These are phyloP conservation scores for Collybia mongolica DNA, from an alignment of 768 basidiomycete species.

Conservation along the genomic window DNA sequence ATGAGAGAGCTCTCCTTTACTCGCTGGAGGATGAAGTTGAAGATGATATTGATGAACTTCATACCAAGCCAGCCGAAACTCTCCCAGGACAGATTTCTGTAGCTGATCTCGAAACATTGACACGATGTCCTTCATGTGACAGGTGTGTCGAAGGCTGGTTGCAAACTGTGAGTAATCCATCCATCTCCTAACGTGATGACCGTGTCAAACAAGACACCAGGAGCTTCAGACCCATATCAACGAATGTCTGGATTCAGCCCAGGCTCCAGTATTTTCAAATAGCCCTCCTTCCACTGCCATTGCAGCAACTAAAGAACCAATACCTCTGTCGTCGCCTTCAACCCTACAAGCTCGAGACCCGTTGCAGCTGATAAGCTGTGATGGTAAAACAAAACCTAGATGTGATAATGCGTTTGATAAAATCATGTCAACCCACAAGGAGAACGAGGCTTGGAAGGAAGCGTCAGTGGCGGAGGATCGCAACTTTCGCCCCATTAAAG, in stretches of 20 bases:
- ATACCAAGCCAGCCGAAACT: conserved; percentile 6
- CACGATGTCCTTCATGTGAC: conserved; percentile 27
- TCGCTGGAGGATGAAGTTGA: conserved; percentile 19
- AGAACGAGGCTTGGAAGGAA: conserved; percentile 84
- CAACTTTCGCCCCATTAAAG: conserved; percentile 42
- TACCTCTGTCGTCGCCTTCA: conserved; percentile 6
- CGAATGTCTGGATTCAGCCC: conserved; percentile 40
- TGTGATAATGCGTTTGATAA: conserved; percentile 60
- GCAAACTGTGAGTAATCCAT: conserved; percentile 9
- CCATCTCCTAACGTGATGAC: not conserved
- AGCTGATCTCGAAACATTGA: conserved; percentile 2
- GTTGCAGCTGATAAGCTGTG: conserved; percentile 13
- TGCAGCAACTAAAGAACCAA: too few species aligned
- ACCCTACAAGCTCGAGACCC: conserved; percentile 14
- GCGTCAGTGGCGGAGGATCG: conserved; percentile 55
- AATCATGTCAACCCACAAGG: conserved; percentile 87
- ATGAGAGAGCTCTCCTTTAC: conserved; percentile 37
- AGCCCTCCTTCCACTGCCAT: not conserved
- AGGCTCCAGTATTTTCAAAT: not conserved
- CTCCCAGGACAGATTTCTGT: conserved; percentile 1
- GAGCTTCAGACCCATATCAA: conserved; percentile 57
- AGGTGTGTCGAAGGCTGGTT: conserved; percentile 16
- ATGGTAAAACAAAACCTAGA: conserved; percentile 14
- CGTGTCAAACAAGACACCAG: conserved; percentile 25
- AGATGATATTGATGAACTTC: conserved; percentile 19